A percentile compares a stretch with the other conserved stretches of the same genome.
phyloP scores from a whole-genome alignment of 805 yeast genomes.

The Candida xiaguanensis region DNA sequence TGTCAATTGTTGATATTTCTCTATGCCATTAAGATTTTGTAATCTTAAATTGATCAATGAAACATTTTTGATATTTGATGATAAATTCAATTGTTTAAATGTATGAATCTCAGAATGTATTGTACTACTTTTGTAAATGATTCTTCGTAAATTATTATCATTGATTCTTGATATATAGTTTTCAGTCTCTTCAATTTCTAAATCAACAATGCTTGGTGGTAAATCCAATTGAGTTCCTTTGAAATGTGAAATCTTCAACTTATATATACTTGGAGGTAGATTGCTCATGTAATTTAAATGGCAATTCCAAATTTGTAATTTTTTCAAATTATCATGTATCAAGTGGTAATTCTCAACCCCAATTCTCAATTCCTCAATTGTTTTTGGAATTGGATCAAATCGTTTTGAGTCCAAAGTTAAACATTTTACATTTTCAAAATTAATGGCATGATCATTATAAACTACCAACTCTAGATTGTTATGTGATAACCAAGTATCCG shows the following conservation, averaged over 20 bases:
- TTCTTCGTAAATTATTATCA: not conserved
- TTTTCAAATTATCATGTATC: not conserved
- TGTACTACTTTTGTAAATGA: constrained; percentile 3
- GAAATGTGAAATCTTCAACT: not conserved
- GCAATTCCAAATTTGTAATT: not conserved
- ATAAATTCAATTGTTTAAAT: constrained; percentile 2
- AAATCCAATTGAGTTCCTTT: not conserved
- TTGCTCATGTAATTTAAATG: not conserved
- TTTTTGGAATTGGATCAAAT: not conserved
- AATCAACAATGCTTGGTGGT: not conserved
- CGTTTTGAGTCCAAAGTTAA: not conserved
- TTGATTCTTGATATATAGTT: not conserved
- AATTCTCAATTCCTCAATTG: not conserved
- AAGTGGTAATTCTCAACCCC: not conserved
- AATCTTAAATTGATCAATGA: constrained; percentile 2
- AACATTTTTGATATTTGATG: not conserved
- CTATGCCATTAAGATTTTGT: not conserved
- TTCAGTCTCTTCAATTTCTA: not conserved
- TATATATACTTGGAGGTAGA: not conserved
- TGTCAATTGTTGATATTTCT: not conserved
- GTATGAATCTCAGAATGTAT: not conserved
- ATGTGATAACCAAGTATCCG: not conserved
- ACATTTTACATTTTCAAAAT: not conserved
- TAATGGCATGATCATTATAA: not conserved
- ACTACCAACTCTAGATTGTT: not conserved